A percentile compares a stretch with the other conserved stretches of the same genome.
These are phyloP conservation scores for Dactylellina haptotyla DNA, from an alignment of 2,329 filamentous ascomycete genomes.

Conservation along the genomic window DNA sequence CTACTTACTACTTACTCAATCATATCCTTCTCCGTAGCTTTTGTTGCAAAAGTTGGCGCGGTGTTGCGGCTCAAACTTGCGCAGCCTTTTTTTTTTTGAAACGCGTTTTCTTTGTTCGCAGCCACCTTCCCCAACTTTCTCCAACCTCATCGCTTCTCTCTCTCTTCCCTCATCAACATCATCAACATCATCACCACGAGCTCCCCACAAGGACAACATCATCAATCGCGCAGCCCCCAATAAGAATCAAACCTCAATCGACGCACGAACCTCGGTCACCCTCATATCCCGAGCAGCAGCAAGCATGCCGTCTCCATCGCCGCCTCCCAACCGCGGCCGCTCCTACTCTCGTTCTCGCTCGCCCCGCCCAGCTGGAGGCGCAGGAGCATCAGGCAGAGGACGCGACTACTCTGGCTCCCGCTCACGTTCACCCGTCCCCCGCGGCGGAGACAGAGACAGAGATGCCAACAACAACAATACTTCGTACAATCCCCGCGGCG, in stretches of 20 bases:
- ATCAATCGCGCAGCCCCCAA: not conserved
- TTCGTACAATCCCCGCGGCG: not conserved
- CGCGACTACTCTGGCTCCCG: constrained; percentile 44
- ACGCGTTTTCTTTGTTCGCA: constrained; percentile 14
- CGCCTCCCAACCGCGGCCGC: constrained; percentile 36
- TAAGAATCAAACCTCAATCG: not conserved
- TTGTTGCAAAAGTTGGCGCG: not conserved
- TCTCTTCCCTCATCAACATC: constrained; percentile 7
- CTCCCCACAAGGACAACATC: no score
- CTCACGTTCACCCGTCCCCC: constrained; percentile 7
- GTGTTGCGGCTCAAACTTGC: constrained; percentile 3
- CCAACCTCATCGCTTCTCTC: constrained; percentile 6
- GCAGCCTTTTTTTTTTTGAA: not conserved
- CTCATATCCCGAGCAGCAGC: not conserved
- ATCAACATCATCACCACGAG: constrained; percentile 3
- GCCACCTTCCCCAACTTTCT: constrained; percentile 13
- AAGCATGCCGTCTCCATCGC: constrained; percentile 39
- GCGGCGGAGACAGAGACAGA: not conserved
- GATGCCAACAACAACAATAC: not conserved
- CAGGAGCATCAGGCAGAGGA: constrained; percentile 2
- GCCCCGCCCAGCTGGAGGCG: constrained; percentile 9
- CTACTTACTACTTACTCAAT: no score
- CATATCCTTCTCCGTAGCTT: not conserved
- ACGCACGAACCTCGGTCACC: not conserved
- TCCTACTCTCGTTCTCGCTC: constrained; percentile 49